phyloP scores from a whole-genome alignment of 2,329 filamentous ascomycete genomes.

The Ustilaginoidea virens region DNA sequence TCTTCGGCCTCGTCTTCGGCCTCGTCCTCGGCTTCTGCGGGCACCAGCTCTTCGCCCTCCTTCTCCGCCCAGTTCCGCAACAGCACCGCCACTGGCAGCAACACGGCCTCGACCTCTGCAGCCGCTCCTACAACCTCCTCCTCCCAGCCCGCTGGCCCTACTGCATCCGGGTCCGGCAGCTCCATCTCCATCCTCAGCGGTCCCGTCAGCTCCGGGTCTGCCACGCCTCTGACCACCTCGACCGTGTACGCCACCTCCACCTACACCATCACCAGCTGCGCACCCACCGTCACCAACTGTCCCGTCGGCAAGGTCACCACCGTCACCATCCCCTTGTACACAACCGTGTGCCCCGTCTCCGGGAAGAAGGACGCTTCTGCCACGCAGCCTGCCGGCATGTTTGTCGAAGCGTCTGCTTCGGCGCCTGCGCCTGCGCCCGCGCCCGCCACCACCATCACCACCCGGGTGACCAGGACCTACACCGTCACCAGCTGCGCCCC shows the following conservation, averaged over 20 bases:
- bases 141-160: neutral
- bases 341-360: constrained; percentile 23
- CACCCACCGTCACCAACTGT: constrained; percentile 22
- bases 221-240: constrained; percentile 13
- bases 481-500: constrained; percentile 43
- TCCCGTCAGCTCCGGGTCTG: neutral
- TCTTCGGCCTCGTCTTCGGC: constrained; percentile 4
- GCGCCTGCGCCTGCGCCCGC: no score
- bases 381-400: neutral
- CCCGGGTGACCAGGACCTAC: constrained; percentile 36
- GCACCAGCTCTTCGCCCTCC: neutral
- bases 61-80: neutral
- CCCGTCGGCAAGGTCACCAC: constrained; percentile 18
- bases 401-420: no score
- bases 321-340: constrained; percentile 22
- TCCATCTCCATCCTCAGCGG: neutral
- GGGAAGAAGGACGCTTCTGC: constrained; percentile 1
- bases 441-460: constrained; percentile 22
- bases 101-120: constrained; percentile 1
- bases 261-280: constrained; percentile 36
- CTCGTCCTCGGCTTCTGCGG: constrained; percentile 1
- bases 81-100: constrained; percentile 1
- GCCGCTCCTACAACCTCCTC: neutral
- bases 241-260: constrained; percentile 20
- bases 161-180: neutral